Base-by-base conservation (phyloP, 306 rosid species). In the Pterocarpus santalinus region DNA sequence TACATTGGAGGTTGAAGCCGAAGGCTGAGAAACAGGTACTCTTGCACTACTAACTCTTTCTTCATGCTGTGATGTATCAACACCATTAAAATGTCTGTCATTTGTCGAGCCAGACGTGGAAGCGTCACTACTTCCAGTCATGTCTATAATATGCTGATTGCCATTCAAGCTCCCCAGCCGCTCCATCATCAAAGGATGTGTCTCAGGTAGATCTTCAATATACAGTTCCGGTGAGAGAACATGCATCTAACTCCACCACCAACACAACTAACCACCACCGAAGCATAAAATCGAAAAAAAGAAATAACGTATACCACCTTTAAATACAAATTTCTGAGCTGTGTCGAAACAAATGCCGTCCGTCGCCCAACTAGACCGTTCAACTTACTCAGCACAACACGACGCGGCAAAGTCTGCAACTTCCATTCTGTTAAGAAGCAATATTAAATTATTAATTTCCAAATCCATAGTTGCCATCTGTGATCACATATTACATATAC, bases 101-200 rank as follows among this genome's bases (percentile, higher is more conserved):
- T 79, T 91, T 53, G 92, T 65, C n/a, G 86, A 83, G 69, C 85
- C 71, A 69, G 97, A 82, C 10, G 97, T 53, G 41, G 93, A 82
- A 62, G 91, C 78, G 67, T 90, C 90, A 15, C 39, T 66, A 64
- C 83, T 85, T 75, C 86, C 89, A 6, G 86, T 30, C 85, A 95
- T 82, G 88, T 93, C 90, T 72, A 95, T 81, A 72, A 89, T 44
- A 75, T 89, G 93, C 79, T 91, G 91, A 72, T 63, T 71, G 70
- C 75, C 44, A 8, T 77, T 83, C 52, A 30, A 39, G 73, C 65
- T 66, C 83, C 80, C 93, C 0, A 82, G 85, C 13, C 79, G 91
- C 77, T 91, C 99, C 99, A 93, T 95, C 86, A 88, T 72, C 73
- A 86, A 85, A 3, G 75, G 82, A 70, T 69, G 75, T 43, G 83